phyloP scores from a whole-genome alignment of 2,329 filamentous ascomycete species.

The Myotisia sp. region DNA sequence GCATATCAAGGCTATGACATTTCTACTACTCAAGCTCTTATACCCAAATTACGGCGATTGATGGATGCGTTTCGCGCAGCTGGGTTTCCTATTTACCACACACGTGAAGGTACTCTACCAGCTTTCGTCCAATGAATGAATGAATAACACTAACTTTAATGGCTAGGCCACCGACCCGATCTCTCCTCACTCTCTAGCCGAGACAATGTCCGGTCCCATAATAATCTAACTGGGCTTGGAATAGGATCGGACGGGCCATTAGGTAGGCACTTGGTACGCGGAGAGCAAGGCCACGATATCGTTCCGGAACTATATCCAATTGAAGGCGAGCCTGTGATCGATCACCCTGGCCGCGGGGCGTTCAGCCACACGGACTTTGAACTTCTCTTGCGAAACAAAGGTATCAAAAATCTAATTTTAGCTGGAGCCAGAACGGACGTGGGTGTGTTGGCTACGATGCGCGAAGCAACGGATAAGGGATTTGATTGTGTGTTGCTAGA shows the following conservation, averaged over 20 bases:
- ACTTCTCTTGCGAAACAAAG: conserved; percentile 35
- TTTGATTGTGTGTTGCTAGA: conserved; percentile 41
- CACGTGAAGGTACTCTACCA: conserved; percentile 31
- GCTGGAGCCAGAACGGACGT: conserved; percentile 44
- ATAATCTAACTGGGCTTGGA: conserved; percentile 37
- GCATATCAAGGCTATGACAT: conserved; percentile 34
- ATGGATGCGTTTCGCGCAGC: conserved; percentile 26
- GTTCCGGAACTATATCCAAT: conserved; percentile 40
- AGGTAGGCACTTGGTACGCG: conserved; percentile 44
- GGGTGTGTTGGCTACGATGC: conserved; percentile 41
- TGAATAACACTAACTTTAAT: background rate
- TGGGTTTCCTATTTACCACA: conserved; percentile 32
- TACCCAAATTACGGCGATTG: conserved; percentile 28
- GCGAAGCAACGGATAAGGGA: conserved; percentile 42
- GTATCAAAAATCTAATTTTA: conserved; percentile 39
- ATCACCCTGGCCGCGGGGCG: conserved; percentile 41
- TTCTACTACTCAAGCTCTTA: conserved; percentile 24
- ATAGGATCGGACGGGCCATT: conserved; percentile 41
- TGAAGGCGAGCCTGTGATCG: conserved; percentile 37
- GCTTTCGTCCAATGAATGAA: conserved; percentile 12
- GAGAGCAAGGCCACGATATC: conserved; percentile 44
- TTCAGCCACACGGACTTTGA: conserved; percentile 43
- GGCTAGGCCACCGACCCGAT: conserved; percentile 37
- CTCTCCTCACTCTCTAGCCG: conserved; percentile 42
- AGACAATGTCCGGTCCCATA: conserved; percentile 40